A percentile compares a stretch with the other conserved stretches of the same genome.
These are phyloP conservation scores for Neofusicoccum cordaticola DNA, from an alignment of 2,329 filamentous ascomycete genomes.

Conservation along the genomic window DNA sequence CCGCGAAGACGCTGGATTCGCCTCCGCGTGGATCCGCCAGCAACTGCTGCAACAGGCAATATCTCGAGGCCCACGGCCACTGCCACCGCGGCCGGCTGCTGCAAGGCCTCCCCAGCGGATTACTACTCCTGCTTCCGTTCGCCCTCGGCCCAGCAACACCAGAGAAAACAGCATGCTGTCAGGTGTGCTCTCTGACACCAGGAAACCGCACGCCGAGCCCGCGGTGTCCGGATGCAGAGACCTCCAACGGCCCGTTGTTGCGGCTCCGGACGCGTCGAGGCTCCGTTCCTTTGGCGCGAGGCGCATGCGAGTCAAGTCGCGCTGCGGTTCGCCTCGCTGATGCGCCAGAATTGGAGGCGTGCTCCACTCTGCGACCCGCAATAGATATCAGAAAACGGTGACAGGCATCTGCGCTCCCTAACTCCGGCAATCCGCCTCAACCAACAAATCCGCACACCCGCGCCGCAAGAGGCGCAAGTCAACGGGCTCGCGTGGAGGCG, in stretches of 20 bases:
- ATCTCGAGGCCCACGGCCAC: background rate
- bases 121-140: background rate
- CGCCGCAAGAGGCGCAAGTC: background rate
- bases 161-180: background rate
- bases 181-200: background rate
- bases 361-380: background rate
- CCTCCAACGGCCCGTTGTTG: background rate
- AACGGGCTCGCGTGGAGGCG: no score
- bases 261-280: background rate
- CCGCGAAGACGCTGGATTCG: no score
- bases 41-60: conserved; percentile 2
- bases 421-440: background rate
- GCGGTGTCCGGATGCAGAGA: background rate
- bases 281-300: conserved; percentile 1
- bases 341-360: background rate
- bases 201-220: background rate
- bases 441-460: background rate
- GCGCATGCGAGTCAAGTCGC: background rate
- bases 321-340: background rate
- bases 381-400: background rate
- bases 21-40: background rate
- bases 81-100: no score
- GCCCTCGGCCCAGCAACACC: background rate
- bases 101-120: background rate
- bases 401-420: background rate